These are phyloP conservation scores for Capronia epimyces DNA, from an alignment of 2,329 filamentous ascomycete species.

Conservation along the genomic window DNA sequence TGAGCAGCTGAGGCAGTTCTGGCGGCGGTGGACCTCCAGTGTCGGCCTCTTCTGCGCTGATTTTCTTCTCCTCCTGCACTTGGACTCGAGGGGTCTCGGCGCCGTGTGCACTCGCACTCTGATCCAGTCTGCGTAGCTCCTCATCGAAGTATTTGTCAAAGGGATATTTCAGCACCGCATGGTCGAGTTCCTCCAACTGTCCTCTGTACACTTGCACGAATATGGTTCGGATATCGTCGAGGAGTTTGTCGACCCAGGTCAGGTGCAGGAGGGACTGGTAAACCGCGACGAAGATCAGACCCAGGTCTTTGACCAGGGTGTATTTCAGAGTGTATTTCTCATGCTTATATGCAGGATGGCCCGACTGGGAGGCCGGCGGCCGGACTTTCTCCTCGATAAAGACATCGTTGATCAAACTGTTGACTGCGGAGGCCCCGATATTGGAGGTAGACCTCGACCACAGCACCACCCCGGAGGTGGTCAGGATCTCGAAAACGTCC, in stretches of 20 bases:
- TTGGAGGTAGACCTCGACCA: constrained; percentile 86
- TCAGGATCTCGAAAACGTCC: constrained; percentile 94
- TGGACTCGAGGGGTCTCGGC: constrained; percentile 43
- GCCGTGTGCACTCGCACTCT: constrained; percentile 36
- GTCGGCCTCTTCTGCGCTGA: constrained; percentile 44
- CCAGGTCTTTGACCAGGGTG: constrained; percentile 85
- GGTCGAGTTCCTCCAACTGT: constrained; percentile 74
- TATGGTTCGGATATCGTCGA: constrained; percentile 89
- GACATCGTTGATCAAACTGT: constrained; percentile 90
- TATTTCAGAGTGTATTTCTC: constrained; percentile 95
- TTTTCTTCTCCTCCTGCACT: constrained; percentile 45
- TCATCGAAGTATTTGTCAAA: constrained; percentile 96
- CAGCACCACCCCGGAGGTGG: constrained; percentile 90
- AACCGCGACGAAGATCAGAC: constrained; percentile 93
- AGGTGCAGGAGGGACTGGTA: constrained; percentile 93
- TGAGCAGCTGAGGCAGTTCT: constrained; percentile 48
- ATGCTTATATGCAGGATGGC: constrained; percentile 73
- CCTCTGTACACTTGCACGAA: constrained; percentile 88
- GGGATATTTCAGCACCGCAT: constrained; percentile 70
- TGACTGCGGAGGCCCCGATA: constrained; percentile 77
- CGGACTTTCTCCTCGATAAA: constrained; percentile 91
- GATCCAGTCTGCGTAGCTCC: constrained; percentile 74
- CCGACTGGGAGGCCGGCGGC: constrained; percentile 51
- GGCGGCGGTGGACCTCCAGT: constrained; percentile 49
- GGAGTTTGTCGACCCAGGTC: constrained; percentile 92